Evolutionary conservation across 2,329 filamentous ascomycete species (phyloP).

Genomic region (Dendryphion nanum): DNA sequence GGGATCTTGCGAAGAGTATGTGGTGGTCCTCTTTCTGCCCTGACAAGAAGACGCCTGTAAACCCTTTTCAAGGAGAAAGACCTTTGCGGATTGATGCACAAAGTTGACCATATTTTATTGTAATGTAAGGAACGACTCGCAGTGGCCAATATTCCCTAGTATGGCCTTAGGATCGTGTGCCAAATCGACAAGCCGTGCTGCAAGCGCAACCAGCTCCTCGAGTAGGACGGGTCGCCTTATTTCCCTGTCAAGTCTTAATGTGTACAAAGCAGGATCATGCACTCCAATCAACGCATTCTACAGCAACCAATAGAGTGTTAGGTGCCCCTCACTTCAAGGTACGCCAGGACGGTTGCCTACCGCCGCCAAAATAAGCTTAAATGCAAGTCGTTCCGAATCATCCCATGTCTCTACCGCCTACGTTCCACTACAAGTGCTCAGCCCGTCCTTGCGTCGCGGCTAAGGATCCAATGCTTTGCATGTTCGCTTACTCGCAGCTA

Average conservation of each 20-base stretch:
- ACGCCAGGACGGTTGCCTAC: too few relatives aligned
- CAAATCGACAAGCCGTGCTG: conserved; percentile 8
- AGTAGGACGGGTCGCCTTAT: conserved; percentile 41
- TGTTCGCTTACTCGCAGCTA: not conserved
- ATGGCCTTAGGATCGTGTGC: conserved; percentile 1
- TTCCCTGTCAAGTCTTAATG: too few relatives aligned
- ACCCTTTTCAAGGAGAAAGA: not conserved
- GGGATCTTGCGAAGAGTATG: conserved; percentile 17
- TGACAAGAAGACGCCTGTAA: not conserved
- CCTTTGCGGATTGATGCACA: conserved; percentile 1
- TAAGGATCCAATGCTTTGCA: not conserved
- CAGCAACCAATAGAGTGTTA: too few relatives aligned
- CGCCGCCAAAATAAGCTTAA: too few relatives aligned
- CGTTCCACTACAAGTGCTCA: too few relatives aligned
- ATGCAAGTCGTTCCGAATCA: too few relatives aligned
- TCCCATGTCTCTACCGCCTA: too few relatives aligned
- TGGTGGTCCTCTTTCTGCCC: conserved; percentile 8
- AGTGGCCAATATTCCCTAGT: not conserved
- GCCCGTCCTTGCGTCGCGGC: not conserved
- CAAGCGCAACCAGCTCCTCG: conserved; percentile 29
- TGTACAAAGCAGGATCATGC: too few relatives aligned
- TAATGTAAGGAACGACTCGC: conserved; percentile 1
- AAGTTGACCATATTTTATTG: conserved; percentile 1
- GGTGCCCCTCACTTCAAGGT: too few relatives aligned
- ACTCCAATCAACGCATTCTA: too few relatives aligned